Evolutionary conservation across 768 basidiomycete species (phyloP).

Genomic region (Mycena olivaceomarginata): DNA sequence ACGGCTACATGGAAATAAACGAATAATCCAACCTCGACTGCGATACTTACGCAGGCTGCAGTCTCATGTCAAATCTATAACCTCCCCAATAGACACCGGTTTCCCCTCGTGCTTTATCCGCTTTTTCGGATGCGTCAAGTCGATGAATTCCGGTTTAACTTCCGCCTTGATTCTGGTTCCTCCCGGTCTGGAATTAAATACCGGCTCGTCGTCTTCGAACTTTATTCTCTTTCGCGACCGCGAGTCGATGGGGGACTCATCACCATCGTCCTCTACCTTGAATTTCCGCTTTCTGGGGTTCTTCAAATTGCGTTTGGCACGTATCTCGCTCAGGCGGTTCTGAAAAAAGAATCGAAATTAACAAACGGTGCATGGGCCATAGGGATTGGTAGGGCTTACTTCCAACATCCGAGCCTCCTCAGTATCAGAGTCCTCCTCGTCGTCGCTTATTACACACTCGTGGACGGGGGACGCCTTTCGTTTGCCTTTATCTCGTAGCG

Average conservation of each 20-base stretch:
- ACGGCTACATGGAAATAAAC: too few species aligned
- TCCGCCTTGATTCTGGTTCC: not conserved
- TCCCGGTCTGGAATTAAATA: not conserved
- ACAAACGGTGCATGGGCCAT: too few species aligned
- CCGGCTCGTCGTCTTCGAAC: constrained; percentile 18
- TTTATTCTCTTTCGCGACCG: constrained; percentile 43
- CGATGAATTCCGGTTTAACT: constrained; percentile 6
- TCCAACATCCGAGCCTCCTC: constrained; percentile 32
- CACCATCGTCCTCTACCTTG: constrained; percentile 23
- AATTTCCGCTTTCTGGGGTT: constrained; percentile 24
- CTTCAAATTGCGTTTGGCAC: constrained; percentile 43
- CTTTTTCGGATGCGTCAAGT: constrained; percentile 36
- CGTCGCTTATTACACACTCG: constrained; percentile 21
- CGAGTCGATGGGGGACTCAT: constrained; percentile 3
- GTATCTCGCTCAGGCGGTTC: constrained; percentile 26
- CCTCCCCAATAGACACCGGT: constrained; percentile 35
- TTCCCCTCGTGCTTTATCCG: constrained; percentile 36
- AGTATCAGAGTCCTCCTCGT: constrained; percentile 24
- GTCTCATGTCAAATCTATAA: constrained; percentile 48
- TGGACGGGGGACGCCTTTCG: constrained; percentile 3
- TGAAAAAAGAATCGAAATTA: not conserved
- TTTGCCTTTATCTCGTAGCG: constrained; percentile 26
- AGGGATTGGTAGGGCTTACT: not conserved
- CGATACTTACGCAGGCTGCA: constrained; percentile 7
- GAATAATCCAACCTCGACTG: too few species aligned